These are phyloP conservation scores for Plasmodium gonderi DNA, from an alignment of 169 alveolate species.

Conservation along the genomic window DNA sequence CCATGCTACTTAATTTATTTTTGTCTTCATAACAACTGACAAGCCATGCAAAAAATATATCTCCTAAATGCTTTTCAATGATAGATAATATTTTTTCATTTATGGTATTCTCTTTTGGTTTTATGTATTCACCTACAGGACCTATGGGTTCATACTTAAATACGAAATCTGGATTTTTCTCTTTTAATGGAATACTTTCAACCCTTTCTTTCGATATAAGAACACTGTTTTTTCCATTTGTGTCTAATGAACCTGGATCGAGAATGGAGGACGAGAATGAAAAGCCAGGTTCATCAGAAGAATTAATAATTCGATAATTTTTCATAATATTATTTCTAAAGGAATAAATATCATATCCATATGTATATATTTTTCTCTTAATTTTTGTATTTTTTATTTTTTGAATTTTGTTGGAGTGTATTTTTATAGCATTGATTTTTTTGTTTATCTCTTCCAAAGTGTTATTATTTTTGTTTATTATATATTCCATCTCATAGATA, in stretches of 20 bases:
- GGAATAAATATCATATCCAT: slow-evolving; percentile 59
- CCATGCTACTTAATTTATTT: slow-evolving; percentile 23
- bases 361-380: slow-evolving; percentile 35
- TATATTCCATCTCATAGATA: slow-evolving; percentile 44
- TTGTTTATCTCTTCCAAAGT: slow-evolving; percentile 6
- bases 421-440: slow-evolving; percentile 1
- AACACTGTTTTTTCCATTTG: background rate
- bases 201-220: background rate
- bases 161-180: background rate
- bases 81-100: slow-evolving; percentile 42
- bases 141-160: slow-evolving; percentile 72
- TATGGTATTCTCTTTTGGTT: background rate
- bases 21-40: slow-evolving; percentile 73
- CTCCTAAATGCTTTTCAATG: slow-evolving; percentile 67
- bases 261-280: background rate
- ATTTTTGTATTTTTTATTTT: slow-evolving; percentile 59
- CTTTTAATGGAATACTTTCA: background rate
- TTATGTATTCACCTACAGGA: slow-evolving; percentile 67
- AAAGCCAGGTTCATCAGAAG: background rate
- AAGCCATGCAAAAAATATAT: slow-evolving; percentile 54
- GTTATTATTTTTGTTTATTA: slow-evolving; percentile 4
- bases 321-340: slow-evolving; percentile 26
- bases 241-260: background rate
- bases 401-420: slow-evolving; percentile 21
- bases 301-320: background rate